phyloP scores from a whole-genome alignment of 2,329 filamentous ascomycete genomes.

The Blastomyces silverae region DNA sequence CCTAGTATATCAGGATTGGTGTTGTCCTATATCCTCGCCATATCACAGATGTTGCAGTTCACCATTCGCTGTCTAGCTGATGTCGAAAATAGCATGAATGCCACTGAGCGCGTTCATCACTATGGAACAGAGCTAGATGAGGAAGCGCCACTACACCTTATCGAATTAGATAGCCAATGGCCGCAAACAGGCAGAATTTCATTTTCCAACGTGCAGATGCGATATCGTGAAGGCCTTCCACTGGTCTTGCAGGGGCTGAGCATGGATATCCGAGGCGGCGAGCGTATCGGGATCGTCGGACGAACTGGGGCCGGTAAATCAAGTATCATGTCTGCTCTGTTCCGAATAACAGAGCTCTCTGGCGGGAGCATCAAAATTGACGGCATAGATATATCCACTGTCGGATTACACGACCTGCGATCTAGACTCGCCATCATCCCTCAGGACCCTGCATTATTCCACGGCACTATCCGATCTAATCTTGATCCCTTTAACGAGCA shows the following conservation, averaged over 20 bases:
- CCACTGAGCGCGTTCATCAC: constrained; percentile 83
- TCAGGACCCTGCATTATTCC: constrained; percentile 43
- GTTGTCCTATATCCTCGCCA: constrained; percentile 84
- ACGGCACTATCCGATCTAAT: constrained; percentile 41
- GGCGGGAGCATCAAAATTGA: constrained; percentile 40
- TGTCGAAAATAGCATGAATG: constrained; percentile 97
- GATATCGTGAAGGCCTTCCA: constrained; percentile 64
- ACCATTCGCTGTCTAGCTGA: constrained; percentile 89
- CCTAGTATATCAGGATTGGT: constrained; percentile 84
- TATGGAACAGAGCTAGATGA: constrained; percentile 83
- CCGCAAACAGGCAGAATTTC: constrained; percentile 77
- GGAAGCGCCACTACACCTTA: constrained; percentile 74
- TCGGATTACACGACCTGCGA: constrained; percentile 40
- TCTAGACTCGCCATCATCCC: constrained; percentile 42
- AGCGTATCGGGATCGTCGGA: constrained; percentile 45
- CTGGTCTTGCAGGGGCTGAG: constrained; percentile 63
- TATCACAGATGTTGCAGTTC: constrained; percentile 94
- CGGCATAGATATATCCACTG: constrained; percentile 37
- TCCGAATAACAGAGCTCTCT: constrained; percentile 40
- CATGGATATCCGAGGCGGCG: constrained; percentile 40
- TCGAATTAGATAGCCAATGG: constrained; percentile 67
- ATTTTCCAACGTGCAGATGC: constrained; percentile 70
- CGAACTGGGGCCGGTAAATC: constrained; percentile 44
- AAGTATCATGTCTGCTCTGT: constrained; percentile 43
- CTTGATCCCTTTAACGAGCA: constrained; percentile 43